Conservation (phyloP, 495 filamentous ascomycete genomes). For the Talaromyces liani region DNA sequence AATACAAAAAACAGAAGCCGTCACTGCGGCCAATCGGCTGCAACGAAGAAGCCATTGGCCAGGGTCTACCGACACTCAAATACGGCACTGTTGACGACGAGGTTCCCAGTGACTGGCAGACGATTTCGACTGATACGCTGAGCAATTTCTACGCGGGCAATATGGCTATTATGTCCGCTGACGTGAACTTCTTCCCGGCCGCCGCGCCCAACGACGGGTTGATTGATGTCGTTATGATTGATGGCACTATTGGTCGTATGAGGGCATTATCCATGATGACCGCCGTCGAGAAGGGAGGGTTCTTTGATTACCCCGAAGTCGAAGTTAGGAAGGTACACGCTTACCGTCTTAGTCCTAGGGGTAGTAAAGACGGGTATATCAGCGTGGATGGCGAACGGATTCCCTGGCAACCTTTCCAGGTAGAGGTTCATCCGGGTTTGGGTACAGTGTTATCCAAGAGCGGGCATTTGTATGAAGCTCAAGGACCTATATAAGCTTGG, state of each 20-base stretch:
- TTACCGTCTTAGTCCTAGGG: slow-evolving; percentile 73
- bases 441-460: slow-evolving; percentile 76
- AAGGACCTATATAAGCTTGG: slow-evolving; percentile 33
- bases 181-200: slow-evolving; percentile 81
- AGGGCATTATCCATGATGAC: slow-evolving; percentile 59
- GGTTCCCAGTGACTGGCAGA: slow-evolving; percentile 67
- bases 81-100: slow-evolving; percentile 75
- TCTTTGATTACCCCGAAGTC: slow-evolving; percentile 74
- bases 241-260: slow-evolving; percentile 61
- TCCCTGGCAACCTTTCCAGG: slow-evolving; percentile 83
- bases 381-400: slow-evolving; percentile 89
- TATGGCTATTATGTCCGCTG: slow-evolving; percentile 86
- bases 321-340: slow-evolving; percentile 72
- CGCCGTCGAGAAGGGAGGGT: slow-evolving; percentile 58
- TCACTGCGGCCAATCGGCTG: slow-evolving; percentile 11
- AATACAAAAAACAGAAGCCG: slow-evolving; percentile 33
- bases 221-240: slow-evolving; percentile 75
- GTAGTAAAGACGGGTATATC: slow-evolving; percentile 66
- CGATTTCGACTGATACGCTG: slow-evolving; percentile 63
- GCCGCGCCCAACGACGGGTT: slow-evolving; percentile 77
- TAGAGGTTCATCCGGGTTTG: slow-evolving; percentile 76
- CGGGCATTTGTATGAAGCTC: slow-evolving; percentile 64
- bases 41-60: slow-evolving; percentile 15
- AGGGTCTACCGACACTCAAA: slow-evolving; percentile 61
- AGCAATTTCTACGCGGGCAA: slow-evolving; percentile 95